Evolutionary conservation across 805 yeast species (phyloP), one percentile per base, ranked within the genome.

Genomic region (Lipomyces mesembrius): DNA sequence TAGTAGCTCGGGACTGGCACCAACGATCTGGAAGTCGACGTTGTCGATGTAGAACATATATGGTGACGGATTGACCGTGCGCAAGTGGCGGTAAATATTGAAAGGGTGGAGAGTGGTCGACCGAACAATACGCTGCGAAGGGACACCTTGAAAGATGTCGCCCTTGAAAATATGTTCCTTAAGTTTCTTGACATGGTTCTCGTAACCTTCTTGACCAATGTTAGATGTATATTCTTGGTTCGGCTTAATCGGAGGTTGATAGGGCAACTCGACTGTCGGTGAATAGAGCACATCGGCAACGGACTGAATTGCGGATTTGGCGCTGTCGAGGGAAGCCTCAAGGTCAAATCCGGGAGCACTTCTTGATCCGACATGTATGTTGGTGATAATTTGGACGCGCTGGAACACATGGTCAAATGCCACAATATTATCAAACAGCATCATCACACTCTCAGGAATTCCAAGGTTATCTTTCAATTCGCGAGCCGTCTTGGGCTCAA

Each of bases 21-120:
- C 99, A 64, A 95, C 94, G 59, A 95, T 85, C 78, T 93, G 97
- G 82, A 94, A 95, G 73, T 92, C 97, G 66, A 90, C 77, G 74
- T 91, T 89, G 77, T 95, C 98, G 71, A 95, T 88, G 79, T 92
- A 95, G 77, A 95, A 95, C 83, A 95, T 84, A 78, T 95, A 95
- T 34, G 99, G 99, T 1, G 98, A 92, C 11, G 99, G 99, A 79
- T 95, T 95, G 59, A 95, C 98, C 0, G 97, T 90, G 76, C 99
- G 85, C 74, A 95, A 83, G 76, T 94, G 98, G 72, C 96, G 88
- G 80, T 94, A 95, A 58, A 95, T 90, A 79, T 95, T 95, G 84
- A 95, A 95, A 1, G 99, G 98, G 77, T 95, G 98, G 73, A 95
- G 82, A 2, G 92, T 87, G 0, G 99, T 95, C 49, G 97, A 97